Conservation (phyloP, 1,284 basidiomycete genomes). For the Ustilago curta region DNA sequence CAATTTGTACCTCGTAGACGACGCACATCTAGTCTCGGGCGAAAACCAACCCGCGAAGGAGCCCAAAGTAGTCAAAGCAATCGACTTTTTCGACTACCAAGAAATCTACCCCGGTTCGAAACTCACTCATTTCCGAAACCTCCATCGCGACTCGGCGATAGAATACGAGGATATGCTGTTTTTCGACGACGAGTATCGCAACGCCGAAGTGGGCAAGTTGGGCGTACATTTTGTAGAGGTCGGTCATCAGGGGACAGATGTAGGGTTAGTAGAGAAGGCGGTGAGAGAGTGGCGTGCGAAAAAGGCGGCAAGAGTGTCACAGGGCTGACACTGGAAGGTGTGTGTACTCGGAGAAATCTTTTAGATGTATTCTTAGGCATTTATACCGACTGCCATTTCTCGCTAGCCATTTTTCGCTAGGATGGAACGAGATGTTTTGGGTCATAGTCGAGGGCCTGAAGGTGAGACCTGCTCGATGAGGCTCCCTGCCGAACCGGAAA, state of each 20-base stretch:
- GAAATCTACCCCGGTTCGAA: conserved; percentile 68
- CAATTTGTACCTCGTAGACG: conserved; percentile 48
- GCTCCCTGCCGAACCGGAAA: no score
- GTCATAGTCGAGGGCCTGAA: no score
- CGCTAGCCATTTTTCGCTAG: no score
- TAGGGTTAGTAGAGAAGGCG: conserved; percentile 57
- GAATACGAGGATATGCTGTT: conserved; percentile 66
- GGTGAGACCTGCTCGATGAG: no score
- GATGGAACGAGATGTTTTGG: no score
- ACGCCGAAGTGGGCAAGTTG: conserved; percentile 63
- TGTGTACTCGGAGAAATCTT: no score
- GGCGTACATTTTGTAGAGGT: conserved; percentile 67
- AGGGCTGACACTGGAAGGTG: no score
- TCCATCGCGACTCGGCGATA: conserved; percentile 56
- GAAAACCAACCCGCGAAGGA: not conserved
- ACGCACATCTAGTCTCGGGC: conserved; percentile 9
- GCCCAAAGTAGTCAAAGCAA: conserved; percentile 37
- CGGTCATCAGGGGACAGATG: conserved; percentile 57
- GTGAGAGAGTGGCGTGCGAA: conserved; percentile 59
- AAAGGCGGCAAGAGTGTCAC: conserved; percentile 23
- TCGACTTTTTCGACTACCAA: conserved; percentile 57
- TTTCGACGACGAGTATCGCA: conserved; percentile 66
- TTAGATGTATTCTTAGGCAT: not conserved
- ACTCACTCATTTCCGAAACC: conserved; percentile 58
- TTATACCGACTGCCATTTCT: no score